Base-by-base conservation (phyloP, 1,284 basidiomycete genomes). In the Pterula multifida region DNA sequence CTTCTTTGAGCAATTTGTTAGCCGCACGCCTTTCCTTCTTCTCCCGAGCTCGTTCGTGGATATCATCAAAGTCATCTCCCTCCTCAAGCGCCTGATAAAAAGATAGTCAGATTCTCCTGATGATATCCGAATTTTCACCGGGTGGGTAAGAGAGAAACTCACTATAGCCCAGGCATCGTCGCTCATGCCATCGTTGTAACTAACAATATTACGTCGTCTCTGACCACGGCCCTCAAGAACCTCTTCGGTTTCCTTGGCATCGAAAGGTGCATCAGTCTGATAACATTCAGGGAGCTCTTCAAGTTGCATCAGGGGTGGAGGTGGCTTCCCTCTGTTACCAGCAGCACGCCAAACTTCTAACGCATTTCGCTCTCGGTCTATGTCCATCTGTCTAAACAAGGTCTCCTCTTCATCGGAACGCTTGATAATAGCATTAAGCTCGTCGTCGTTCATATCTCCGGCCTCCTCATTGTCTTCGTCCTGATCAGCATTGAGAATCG, bases 391-490 rank as follows among this genome's bases (percentile, higher is more conserved):
- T 3, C 84, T 75, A 76, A 96, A 99, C 53, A 89, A 70, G 9
- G 65, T 71, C 1, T 74, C 68, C 64, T 98, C 96, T 19, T 86
- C 71, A 13, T 98, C 94, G 3, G 72, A 78, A 54, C 96, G 86
- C 13, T 93, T 81, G 50, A 98, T 82, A 54, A 98, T 75, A 62
- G 92, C 87, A 67, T 99, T 99, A 56, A 98, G 77, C 65, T 98
- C 96, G 24, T 97, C 94, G 60, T 98, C 95, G 60, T 93, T 94
- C 75, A 96, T 88, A 62, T 97, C 93, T 36, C 91, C 91, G 2
- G 86, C 85, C 65, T 94, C 91, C 60, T 95, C 91, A 52, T 85
- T 88, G 57, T 93, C 91, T 59, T 93, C 90, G 56, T 94, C 91
- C 64, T 89, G 86, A 65, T 96, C 83, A 23, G 85, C 86, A 65